Conservation (phyloP, 1,139 yeast species). For the Protomyces pachydermus region DNA sequence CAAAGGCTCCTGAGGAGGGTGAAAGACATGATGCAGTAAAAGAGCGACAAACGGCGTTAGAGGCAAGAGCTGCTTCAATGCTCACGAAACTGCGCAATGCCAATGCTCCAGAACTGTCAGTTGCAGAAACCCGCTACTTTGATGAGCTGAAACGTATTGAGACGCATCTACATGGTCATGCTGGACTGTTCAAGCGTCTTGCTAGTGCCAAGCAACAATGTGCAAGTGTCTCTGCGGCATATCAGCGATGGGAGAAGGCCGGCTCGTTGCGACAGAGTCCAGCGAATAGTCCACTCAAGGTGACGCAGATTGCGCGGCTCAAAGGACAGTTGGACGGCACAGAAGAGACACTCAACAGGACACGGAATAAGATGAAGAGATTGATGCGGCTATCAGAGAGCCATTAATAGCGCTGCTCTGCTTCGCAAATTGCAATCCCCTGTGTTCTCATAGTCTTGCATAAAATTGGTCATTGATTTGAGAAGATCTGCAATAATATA, state of each 20-base stretch:
- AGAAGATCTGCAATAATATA: too few species aligned
- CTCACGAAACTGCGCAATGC: constrained; percentile 36
- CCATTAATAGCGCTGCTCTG: constrained; percentile 43
- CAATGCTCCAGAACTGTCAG: constrained; percentile 40
- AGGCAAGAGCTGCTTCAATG: constrained; percentile 39
- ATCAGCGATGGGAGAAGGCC: background rate
- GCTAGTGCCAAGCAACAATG: background rate
- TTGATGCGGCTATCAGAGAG: background rate
- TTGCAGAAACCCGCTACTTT: constrained; percentile 47
- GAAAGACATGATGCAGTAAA: constrained; percentile 27
- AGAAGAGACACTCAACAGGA: background rate
- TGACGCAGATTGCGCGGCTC: background rate
- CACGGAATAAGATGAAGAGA: background rate
- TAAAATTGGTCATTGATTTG: too few species aligned
- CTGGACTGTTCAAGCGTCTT: constrained; percentile 3
- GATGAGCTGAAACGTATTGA: constrained; percentile 42
- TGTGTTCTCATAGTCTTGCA: too few species aligned
- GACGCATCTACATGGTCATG: constrained; percentile 9
- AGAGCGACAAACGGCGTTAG: constrained; percentile 39
- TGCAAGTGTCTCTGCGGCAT: background rate
- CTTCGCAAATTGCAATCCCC: too few species aligned
- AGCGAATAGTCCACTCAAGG: constrained; percentile 7
- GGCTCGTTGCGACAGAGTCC: background rate
- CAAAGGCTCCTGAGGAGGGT: background rate
- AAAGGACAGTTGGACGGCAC: constrained; percentile 6